Conservation (phyloP, 2,329 filamentous ascomycete genomes). For the Orbilia blumenaviensis region DNA sequence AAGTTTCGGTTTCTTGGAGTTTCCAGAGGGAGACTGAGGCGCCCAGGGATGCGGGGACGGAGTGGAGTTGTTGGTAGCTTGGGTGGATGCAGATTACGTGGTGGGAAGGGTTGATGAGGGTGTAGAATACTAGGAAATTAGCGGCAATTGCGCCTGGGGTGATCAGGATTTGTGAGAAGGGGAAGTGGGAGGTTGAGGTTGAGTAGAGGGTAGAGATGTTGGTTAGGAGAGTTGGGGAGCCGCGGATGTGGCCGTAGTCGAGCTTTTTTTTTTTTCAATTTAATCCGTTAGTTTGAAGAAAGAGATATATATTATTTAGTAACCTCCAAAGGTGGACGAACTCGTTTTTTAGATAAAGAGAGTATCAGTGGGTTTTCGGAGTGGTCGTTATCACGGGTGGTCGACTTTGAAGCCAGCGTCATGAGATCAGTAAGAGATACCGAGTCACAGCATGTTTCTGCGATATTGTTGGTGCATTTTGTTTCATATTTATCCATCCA, state of each 20-base stretch:
- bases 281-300: neutral
- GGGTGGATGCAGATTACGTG: conserved; percentile 88
- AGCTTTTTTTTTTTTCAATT: too few species aligned
- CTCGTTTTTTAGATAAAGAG: conserved; percentile 54
- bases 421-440: conserved; percentile 75
- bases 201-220: conserved; percentile 74
- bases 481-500: conserved; percentile 73
- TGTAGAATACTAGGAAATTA: conserved; percentile 82
- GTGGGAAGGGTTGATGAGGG: conserved; percentile 75
- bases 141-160: conserved; percentile 83
- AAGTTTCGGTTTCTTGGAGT: conserved; percentile 68
- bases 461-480: conserved; percentile 73
- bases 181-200: conserved; percentile 65
- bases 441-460: conserved; percentile 80
- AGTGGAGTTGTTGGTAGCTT: conserved; percentile 85
- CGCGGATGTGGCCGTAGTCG: conserved; percentile 77
- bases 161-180: conserved; percentile 73
- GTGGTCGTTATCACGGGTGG: conserved; percentile 54
- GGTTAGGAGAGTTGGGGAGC: conserved; percentile 70
- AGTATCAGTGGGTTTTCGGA: conserved; percentile 46
- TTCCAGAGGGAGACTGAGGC: conserved; percentile 82
- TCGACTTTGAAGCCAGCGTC: conserved; percentile 62
- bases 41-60: conserved; percentile 76
- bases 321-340: conserved; percentile 7
- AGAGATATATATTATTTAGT: neutral